Conservation (phyloP, 177 flowering plant genomes). For the Telopea speciosissima region DNA sequence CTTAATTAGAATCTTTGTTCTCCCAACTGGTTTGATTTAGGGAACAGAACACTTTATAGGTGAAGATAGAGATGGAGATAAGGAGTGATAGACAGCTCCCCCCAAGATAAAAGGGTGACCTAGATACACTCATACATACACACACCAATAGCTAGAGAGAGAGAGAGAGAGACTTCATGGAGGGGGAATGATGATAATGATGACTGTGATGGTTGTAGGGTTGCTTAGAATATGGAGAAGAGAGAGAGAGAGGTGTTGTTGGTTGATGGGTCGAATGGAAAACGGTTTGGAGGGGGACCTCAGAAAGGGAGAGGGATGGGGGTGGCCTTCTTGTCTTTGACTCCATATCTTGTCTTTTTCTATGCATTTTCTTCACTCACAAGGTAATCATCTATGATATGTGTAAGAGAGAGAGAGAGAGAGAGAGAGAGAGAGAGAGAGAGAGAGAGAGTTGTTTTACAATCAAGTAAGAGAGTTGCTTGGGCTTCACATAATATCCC, state of each 20-base stretch:
- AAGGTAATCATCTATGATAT: slow-evolving; percentile 47
- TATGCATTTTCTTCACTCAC: slow-evolving; percentile 56
- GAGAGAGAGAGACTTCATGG: slow-evolving; percentile 33
- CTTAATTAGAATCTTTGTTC: background rate
- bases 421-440: background rate
- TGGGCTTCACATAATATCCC: slow-evolving; percentile 41
- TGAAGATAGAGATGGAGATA: slow-evolving; percentile 13
- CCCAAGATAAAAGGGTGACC: background rate
- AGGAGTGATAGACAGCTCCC: background rate
- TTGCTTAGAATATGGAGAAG: slow-evolving; percentile 64
- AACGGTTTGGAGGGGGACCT: slow-evolving; percentile 75
- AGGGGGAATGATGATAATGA: slow-evolving; percentile 49
- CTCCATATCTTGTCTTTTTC: slow-evolving; percentile 44
- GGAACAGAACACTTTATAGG: slow-evolving; percentile 19
- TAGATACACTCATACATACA: slow-evolving; percentile 3
- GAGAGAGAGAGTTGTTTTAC: slow-evolving; percentile 14
- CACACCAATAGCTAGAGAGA: background rate
- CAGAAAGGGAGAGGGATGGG: slow-evolving; percentile 19
- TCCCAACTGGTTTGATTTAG: slow-evolving; percentile 37
- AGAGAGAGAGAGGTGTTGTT: slow-evolving; percentile 28
- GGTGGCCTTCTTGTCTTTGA: slow-evolving; percentile 53
- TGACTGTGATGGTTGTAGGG: slow-evolving; percentile 51
- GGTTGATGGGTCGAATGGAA: slow-evolving; percentile 59
- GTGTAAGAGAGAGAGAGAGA: slow-evolving; percentile 13
- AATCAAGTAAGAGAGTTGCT: slow-evolving; percentile 36